A percentile compares a stretch with the other conserved stretches of the same genome.
These are phyloP conservation scores for Phytophthora multivora DNA, from an alignment of 352 stramenopile species.

Conservation along the genomic window DNA sequence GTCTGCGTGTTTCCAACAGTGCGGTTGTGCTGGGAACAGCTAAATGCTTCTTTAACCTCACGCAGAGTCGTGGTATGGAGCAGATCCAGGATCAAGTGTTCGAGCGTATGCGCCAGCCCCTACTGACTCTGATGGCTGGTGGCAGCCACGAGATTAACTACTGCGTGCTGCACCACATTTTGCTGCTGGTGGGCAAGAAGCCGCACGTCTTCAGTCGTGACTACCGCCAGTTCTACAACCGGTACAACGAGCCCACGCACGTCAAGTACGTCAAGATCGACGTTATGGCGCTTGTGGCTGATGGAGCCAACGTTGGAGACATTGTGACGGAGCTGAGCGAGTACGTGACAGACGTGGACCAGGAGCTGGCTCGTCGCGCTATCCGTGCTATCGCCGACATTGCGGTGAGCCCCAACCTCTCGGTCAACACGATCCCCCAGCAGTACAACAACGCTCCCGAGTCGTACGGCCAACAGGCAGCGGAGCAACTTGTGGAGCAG, in stretches of 20 bases:
- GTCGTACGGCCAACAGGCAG: slow-evolving; percentile 69
- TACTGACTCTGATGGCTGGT: slow-evolving; percentile 98
- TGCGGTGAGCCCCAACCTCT: slow-evolving; percentile 84
- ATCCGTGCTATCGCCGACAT: slow-evolving; percentile 95
- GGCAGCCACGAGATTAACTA: slow-evolving; percentile 94
- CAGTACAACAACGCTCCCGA: slow-evolving; percentile 60
- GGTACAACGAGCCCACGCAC: slow-evolving; percentile 98
- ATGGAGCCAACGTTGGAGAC: slow-evolving; percentile 93
- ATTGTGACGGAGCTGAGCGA: slow-evolving; percentile 98
- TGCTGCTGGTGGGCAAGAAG: slow-evolving; percentile 94
- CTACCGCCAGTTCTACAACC: slow-evolving; percentile 97
- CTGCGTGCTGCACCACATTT: slow-evolving; percentile 96
- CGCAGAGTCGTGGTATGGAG: slow-evolving; percentile 85
- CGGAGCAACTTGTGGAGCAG: slow-evolving; percentile 63
- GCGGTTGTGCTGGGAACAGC: slow-evolving; percentile 96
- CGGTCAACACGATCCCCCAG: slow-evolving; percentile 40
- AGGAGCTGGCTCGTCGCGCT: slow-evolving; percentile 90
- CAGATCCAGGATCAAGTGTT: slow-evolving; percentile 90
- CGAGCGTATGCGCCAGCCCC: slow-evolving; percentile 93
- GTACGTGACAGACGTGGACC: slow-evolving; percentile 96
- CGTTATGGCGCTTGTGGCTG: slow-evolving; percentile 95
- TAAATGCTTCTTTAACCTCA: slow-evolving; percentile 98
- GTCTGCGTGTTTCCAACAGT: slow-evolving; percentile 95
- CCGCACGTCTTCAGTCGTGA: slow-evolving; percentile 97
- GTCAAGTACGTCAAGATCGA: slow-evolving; percentile 99